Evolutionary conservation across 2,329 filamentous ascomycete species (phyloP).

Genomic region (Ceratocystis huliohia): DNA sequence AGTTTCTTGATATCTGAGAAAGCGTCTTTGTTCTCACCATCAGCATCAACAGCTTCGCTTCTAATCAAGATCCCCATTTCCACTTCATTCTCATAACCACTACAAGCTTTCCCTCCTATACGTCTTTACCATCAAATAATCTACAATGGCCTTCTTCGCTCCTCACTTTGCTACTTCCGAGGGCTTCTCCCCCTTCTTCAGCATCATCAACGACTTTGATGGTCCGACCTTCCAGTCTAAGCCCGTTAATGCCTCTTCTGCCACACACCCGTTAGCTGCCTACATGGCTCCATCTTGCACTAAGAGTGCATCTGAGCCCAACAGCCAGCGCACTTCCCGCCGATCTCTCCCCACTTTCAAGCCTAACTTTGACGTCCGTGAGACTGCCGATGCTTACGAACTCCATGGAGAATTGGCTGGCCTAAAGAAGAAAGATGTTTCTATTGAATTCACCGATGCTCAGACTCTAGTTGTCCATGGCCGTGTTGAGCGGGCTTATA

Average conservation of each 20-base stretch:
- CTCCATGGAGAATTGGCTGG: conserved; percentile 71
- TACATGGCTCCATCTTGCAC: neutral
- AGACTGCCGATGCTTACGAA: conserved; percentile 56
- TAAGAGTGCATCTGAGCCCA: neutral
- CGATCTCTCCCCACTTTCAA: conserved; percentile 45
- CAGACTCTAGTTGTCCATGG: conserved; percentile 62
- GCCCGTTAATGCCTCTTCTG: conserved; percentile 5
- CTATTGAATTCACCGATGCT: conserved; percentile 66
- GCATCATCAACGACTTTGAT: conserved; percentile 52
- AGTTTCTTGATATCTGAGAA: neutral
- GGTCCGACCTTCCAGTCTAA: conserved; percentile 35
- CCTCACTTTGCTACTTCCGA: conserved; percentile 38
- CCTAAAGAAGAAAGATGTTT: conserved; percentile 58
- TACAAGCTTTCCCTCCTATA: neutral
- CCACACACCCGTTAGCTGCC: conserved; percentile 1
- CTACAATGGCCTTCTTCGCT: conserved; percentile 50
- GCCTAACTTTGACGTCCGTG: conserved; percentile 67
- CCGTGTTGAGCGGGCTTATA: conserved; percentile 51
- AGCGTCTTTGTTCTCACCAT: conserved; percentile 6
- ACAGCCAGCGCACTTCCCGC: conserved; percentile 14
- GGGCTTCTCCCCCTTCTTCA: conserved; percentile 49
- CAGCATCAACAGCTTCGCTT: conserved; percentile 14
- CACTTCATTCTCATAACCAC: conserved; percentile 2
- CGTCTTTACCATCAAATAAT: conserved; percentile 21
- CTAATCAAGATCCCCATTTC: conserved; percentile 5